Evolutionary conservation across 2,329 filamentous ascomycete genomes (phyloP).

Genomic region (Pleoardoris graminearum): DNA sequence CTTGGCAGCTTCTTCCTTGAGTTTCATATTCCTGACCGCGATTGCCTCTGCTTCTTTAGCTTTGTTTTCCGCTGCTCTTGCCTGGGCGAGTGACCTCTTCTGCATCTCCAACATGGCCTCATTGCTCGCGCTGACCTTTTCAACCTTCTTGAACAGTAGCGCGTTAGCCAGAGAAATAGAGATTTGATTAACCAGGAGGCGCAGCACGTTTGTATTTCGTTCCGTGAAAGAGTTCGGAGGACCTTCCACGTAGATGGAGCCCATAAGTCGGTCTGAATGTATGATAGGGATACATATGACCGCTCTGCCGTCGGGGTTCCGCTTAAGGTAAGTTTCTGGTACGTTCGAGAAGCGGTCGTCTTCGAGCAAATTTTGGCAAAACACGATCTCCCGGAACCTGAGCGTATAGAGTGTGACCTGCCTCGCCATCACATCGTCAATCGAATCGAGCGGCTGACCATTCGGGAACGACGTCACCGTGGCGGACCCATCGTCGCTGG

Average conservation of each 20-base stretch:
- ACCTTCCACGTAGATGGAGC: slow-evolving; percentile 78
- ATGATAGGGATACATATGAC: slow-evolving; percentile 80
- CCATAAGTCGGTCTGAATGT: slow-evolving; percentile 72
- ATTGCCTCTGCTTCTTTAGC: slow-evolving; percentile 76
- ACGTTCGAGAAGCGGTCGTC: slow-evolving; percentile 81
- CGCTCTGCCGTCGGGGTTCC: slow-evolving; percentile 70
- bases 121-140: slow-evolving; percentile 78
- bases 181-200: slow-evolving; percentile 77
- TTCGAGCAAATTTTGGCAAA: slow-evolving; percentile 71
- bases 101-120: slow-evolving; percentile 77
- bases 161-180: slow-evolving; percentile 67
- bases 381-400: slow-evolving; percentile 74
- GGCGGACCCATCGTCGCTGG: slow-evolving; percentile 22
- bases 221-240: slow-evolving; percentile 77
- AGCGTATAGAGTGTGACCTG: slow-evolving; percentile 78
- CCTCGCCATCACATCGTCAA: slow-evolving; percentile 70
- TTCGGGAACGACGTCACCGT: slow-evolving; percentile 65
- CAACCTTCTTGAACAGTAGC: slow-evolving; percentile 67
- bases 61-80: slow-evolving; percentile 72
- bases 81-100: slow-evolving; percentile 72
- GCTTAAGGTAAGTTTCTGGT: slow-evolving; percentile 67
- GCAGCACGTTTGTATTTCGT: slow-evolving; percentile 59
- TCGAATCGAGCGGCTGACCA: slow-evolving; percentile 64
- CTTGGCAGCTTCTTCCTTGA: slow-evolving; percentile 81
- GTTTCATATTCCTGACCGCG: slow-evolving; percentile 75